Percentiles rank a stretch among this genome's conserved stretches.
phyloP scores from a whole-genome alignment of 176 grass and related monocot genomes.

The Oryza punctata region DNA sequence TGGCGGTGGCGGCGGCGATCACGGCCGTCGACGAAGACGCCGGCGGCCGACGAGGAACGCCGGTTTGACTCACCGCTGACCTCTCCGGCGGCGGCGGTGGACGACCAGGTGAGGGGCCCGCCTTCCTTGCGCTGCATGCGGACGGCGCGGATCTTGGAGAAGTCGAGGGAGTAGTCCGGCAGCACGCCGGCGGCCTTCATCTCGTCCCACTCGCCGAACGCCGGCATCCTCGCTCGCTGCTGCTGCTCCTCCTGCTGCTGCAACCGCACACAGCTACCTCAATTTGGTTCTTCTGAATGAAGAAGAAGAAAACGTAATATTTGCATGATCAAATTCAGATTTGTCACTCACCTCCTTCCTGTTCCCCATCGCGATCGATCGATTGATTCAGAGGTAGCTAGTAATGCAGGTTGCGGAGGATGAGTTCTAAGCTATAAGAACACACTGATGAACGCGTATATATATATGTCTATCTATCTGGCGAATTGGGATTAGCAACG shows the following conservation, averaged over 20 bases:
- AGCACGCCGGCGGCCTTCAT: conserved; percentile 42
- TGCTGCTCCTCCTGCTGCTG: neutral
- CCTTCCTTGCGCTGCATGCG: conserved; percentile 58
- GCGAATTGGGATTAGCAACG: too few relatives aligned
- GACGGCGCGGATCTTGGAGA: conserved; percentile 66
- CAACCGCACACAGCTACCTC: too few relatives aligned
- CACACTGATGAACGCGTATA: neutral
- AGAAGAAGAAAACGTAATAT: neutral
- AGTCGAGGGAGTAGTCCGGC: conserved; percentile 76
- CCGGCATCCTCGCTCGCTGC: conserved; percentile 57
- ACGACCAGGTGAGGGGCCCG: conserved; percentile 41
- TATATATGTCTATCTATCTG: neutral
- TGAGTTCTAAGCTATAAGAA: neutral
- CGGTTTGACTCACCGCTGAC: neutral
- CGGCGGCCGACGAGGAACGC: neutral
- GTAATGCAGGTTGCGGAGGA: neutral
- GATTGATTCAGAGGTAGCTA: too few relatives aligned
- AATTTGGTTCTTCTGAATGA: too few relatives aligned
- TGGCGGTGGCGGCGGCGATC: neutral
- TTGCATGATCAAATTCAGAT: neutral
- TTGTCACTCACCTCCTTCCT: conserved; percentile 24
- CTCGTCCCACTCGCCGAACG: conserved; percentile 75
- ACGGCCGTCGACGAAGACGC: neutral
- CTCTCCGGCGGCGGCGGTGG: too few relatives aligned
- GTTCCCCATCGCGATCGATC: neutral